Evolutionary conservation across 2,329 filamentous ascomycete genomes (phyloP), one percentile per base, ranked within the genome.

Genomic region (Thyridium curvatum): DNA sequence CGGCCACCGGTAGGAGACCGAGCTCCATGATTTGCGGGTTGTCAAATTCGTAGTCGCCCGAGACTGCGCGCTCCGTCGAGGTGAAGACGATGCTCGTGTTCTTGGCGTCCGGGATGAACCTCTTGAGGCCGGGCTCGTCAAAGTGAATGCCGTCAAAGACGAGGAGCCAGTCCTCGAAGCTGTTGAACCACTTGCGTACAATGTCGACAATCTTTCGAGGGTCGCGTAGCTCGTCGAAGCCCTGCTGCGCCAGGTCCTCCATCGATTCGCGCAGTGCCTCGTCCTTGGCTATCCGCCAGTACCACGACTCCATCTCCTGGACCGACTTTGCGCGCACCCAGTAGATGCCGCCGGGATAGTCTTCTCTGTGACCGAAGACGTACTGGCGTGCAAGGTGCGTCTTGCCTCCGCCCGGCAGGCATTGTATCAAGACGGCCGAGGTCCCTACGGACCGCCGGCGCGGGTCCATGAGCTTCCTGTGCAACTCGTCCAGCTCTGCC

Each of bases 301-400:
- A 85, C 26, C 76, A 77, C 35, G 77, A 73, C 38, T 72, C 72
- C 28, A 78, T 65, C 36, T 82, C 77, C 38, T 75, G 62, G 4
- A 66, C 53, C 1, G 74, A 77, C 46, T 78, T 81, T 8, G 79
- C 77, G 35, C 79, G 71, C 13, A 85, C 69, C 82, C 82, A 86
- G 54, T 83, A 86, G 32, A 84, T 68, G 2, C 82, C 82, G 2
- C 79, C 80, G 0, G 74, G 71, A 47, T 81, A 86, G 43, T 74
- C 63, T 4, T 68, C 59, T 29, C 67, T 72, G 48, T 84, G 72
- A 4, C 65, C 56, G 48, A 79, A 83, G 21, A 83, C 72, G 52
- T 85, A 86, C 55, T 86, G 69, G 4, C 82, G 69, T 18, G 80
- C 80, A 12, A 86, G 61, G 49, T 85, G 81, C 2, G 79, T 80